These are phyloP conservation scores for Kockiozyma suomiensis DNA, from an alignment of 805 yeast species.

Conservation along the genomic window DNA sequence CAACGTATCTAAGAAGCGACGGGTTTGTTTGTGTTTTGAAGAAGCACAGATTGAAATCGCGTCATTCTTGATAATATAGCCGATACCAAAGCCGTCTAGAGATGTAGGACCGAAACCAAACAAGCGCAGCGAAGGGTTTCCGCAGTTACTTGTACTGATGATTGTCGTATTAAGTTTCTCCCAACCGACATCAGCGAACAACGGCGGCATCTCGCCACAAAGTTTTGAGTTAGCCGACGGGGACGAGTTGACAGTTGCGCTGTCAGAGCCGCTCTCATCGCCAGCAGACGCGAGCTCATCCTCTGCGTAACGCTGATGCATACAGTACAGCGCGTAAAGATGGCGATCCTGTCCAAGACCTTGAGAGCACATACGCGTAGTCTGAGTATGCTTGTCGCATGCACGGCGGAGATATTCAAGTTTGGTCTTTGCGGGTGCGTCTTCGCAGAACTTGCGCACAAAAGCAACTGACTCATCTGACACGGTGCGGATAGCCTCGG, in stretches of 20 bases:
- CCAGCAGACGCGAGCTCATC: slow-evolving; percentile 32
- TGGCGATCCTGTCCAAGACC: slow-evolving; percentile 95
- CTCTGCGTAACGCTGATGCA: slow-evolving; percentile 61
- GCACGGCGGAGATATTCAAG: slow-evolving; percentile 64
- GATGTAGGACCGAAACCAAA: slow-evolving; percentile 93
- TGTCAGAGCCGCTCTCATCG: slow-evolving; percentile 21
- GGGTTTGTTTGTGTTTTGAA: slow-evolving; percentile 86
- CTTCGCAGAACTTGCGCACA: slow-evolving; percentile 82
- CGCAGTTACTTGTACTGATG: slow-evolving; percentile 85
- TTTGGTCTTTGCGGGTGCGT: slow-evolving; percentile 60
- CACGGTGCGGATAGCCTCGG: slow-evolving; percentile 88
- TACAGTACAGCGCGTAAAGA: slow-evolving; percentile 80
- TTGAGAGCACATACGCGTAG: slow-evolving; percentile 66
- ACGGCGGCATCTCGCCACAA: slow-evolving; percentile 56
- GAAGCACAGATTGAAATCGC: slow-evolving; percentile 79
- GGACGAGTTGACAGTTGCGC: not conserved
- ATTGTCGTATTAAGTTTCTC: slow-evolving; percentile 77
- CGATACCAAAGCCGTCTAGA: slow-evolving; percentile 91
- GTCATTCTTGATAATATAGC: slow-evolving; percentile 81
- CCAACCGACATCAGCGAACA: slow-evolving; percentile 89
- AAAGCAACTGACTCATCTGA: slow-evolving; percentile 76
- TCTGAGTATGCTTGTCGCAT: slow-evolving; percentile 66
- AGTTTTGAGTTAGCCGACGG: slow-evolving; percentile 27
- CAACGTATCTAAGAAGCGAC: slow-evolving; percentile 70
- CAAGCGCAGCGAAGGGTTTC: slow-evolving; percentile 81